Base-by-base conservation (phyloP, 306 rosid species). In the Pachyrhizus erosus region DNA sequence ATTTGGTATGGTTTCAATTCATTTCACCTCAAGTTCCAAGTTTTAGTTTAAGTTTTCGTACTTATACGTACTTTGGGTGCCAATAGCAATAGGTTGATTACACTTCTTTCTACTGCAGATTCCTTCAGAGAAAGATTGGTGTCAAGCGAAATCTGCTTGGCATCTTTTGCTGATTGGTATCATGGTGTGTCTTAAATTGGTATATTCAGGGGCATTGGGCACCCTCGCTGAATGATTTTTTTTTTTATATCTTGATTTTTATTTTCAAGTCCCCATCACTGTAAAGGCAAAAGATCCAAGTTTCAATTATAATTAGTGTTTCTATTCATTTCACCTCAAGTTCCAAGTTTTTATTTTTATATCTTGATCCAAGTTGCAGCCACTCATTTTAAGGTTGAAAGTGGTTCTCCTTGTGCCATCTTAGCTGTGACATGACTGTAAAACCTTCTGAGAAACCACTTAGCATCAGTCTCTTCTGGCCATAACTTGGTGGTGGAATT, bases 381-480 rank as follows among this genome's bases (percentile, higher is more conserved):
- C 57, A 67, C 70, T n/a, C 51, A 18, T 65, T 24, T 71, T 37
- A 12, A 20, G 42, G 83, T 51, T 70, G 64, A 60, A 15, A 73
- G 1, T 1, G 43, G 42, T 13, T 66, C 68, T 73, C 73, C 62
- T 31, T 29, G 75, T 46, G 60, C 42, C 31, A 24, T n/a, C 70
- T 66, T 80, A 29, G 26, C 72, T 70, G 10, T 87, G 40, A 68
- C 33, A 20, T 40, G 74, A 39, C 18, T 40, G 52, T 5, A 20
- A 9, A 10, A 39, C 13, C 26, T 2, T 83, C 87, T 45, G 74
- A 45, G 20, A 68, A 75, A 64, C 65, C 58, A 48, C 78, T 48
- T 48, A 75, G 82, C 78, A 79, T 84, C 49, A 67, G 51, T 48
- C 49, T 70, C 78, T 51, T 42, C 9, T 67, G 49, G 31, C 9